phyloP scores from a whole-genome alignment of 2,329 filamentous ascomycete species.

The Cladophialophora bantiana region DNA sequence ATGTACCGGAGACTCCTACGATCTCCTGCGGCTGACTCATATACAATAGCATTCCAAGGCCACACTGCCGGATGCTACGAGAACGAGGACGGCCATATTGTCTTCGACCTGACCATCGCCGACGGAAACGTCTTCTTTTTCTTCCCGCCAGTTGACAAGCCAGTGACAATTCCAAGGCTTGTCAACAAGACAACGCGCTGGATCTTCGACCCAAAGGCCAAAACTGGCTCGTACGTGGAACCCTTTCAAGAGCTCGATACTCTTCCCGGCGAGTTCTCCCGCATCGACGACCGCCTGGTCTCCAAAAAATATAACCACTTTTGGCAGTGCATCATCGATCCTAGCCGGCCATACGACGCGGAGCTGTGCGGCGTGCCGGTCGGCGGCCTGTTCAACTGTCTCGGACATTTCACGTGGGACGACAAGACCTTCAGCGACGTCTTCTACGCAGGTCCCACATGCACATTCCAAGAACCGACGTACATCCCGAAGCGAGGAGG shows the following conservation, averaged over 20 bases:
- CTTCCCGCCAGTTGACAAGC: constrained; percentile 32
- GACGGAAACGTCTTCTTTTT: constrained; percentile 46
- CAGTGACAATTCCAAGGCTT: constrained; percentile 22
- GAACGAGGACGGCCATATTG: constrained; percentile 54
- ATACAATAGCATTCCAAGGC: constrained; percentile 49
- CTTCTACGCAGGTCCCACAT: constrained; percentile 42
- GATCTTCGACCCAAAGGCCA: constrained; percentile 41
- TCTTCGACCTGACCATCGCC: constrained; percentile 50
- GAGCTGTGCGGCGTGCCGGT: constrained; percentile 39
- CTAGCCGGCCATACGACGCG: constrained; percentile 41
- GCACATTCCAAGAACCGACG: constrained; percentile 44
- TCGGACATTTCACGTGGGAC: constrained; percentile 35
- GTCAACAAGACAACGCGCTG: constrained; percentile 42
- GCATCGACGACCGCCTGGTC: constrained; percentile 44
- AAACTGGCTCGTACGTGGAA: constrained; percentile 47
- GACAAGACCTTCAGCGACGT: constrained; percentile 36
- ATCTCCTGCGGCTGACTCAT: not conserved
- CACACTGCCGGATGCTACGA: constrained; percentile 59
- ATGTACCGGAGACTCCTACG: not conserved
- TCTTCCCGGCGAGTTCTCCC: constrained; percentile 39
- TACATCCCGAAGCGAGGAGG: constrained; percentile 42
- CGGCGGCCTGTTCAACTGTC: constrained; percentile 36
- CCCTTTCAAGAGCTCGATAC: constrained; percentile 48
- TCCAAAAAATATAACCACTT: constrained; percentile 56
- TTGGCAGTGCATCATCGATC: constrained; percentile 51